Conservation (phyloP, 441 rosid genomes). For the Euphorbia celastroides region DNA sequence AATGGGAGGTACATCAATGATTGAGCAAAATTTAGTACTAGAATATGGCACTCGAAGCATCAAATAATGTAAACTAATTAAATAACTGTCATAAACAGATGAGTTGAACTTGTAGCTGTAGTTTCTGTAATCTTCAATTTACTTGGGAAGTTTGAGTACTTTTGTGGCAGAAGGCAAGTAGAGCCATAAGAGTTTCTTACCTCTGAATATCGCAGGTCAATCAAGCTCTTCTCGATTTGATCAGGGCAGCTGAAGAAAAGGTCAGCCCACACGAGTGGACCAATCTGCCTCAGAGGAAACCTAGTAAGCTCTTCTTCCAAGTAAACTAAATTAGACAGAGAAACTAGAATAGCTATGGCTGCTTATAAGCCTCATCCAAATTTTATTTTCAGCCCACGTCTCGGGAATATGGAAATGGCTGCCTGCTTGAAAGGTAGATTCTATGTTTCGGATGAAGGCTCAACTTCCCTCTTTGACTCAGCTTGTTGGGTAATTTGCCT, state of each 20-base stretch:
- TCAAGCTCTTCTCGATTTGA: conserved; percentile 69
- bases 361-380: background rate
- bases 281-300: conserved; percentile 46
- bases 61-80: background rate
- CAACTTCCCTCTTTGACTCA: background rate
- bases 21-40: background rate
- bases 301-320: conserved; percentile 39
- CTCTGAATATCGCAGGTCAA: conserved; percentile 61
- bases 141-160: background rate
- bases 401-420: background rate
- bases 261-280: conserved; percentile 65
- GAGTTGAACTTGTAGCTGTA: background rate
- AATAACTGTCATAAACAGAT: background rate
- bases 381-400: background rate
- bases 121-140: background rate
- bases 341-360: background rate
- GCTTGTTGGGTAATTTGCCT: background rate
- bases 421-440: background rate
- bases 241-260: conserved; percentile 55
- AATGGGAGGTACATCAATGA: background rate
- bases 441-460: background rate
- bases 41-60: background rate
- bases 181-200: background rate
- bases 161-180: too few species aligned
- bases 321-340: background rate